Base-by-base conservation (phyloP, 805 yeast genomes). In the Jamesozyma jinghongensis region DNA sequence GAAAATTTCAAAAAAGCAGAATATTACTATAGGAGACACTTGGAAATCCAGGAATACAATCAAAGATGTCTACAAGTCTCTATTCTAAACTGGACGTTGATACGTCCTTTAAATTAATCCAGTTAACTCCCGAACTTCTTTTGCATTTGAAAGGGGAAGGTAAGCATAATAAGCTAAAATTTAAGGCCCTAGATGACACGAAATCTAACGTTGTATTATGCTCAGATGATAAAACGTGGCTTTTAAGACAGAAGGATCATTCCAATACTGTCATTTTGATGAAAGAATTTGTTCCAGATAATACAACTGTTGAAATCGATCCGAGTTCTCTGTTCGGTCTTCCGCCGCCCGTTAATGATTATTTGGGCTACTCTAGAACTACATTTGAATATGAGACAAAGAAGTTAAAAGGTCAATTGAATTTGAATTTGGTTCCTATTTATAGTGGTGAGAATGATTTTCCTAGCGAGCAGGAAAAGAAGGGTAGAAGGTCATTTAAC, bases 201-300 rank as follows among this genome's bases (percentile, higher is more conserved):
- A 53, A 53, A 2, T 46, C 64, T 3, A 71, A 69, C 34, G 73
- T 84, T 7, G 85, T 76, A 25, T 57, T 86, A 13, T 81, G 88
- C 43, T 74, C 90, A 1, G 49, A 62, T 3, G 48, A 62, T 22
- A 59, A 67, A 38, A 82, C 94, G 0, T 87, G 75, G 74, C 66
- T 68, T 34, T 51, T 87, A 14, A 69, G 85, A 39, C 88, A 82
- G 52, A 80, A 83, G 66, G 85, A 85, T 55, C 97, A 90, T 59
- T 83, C 96, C 6, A 87, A 90, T 58, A 74, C 90, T 4, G 79
- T 84, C n/a, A 57, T 86, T 49, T 45, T 87, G 18, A 55, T 75
- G 56, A 58, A 58, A 11, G 57, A 52, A 27, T 54, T 54, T 43
- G 43, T 44, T 5, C 55, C 61, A 1, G 52, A 46, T 4, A 37